Conservation (phyloP, 345 rosid genomes). For the Pelargonium nanum region DNA sequence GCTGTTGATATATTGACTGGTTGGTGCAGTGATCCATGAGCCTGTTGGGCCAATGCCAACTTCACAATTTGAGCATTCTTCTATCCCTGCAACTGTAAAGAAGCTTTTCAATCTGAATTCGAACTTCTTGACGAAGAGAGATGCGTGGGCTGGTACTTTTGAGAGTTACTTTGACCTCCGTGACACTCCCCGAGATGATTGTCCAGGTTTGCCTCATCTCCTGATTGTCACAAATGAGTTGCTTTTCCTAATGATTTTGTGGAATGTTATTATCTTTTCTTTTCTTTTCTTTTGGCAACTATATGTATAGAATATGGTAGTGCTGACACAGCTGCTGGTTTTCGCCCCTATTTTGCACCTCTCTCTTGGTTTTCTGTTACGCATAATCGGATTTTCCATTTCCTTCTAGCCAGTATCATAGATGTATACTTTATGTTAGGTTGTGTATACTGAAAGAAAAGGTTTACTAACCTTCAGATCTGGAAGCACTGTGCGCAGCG, state of each 20-base stretch:
- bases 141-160: conserved; percentile 98
- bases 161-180: conserved; percentile 67
- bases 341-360: no score
- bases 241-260: background rate
- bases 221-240: conserved; percentile 2
- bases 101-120: conserved; percentile 84
- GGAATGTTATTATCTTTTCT: background rate
- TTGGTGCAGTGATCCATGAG: conserved; percentile 66
- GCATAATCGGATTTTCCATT: no score
- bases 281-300: background rate
- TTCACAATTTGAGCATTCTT: conserved; percentile 90
- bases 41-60: conserved; percentile 72
- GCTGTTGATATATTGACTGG: background rate
- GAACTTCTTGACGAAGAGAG: conserved; percentile 86
- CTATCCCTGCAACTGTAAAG: conserved; percentile 94
- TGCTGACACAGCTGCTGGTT: no score
- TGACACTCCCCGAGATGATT: conserved; percentile 73
- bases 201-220: conserved; percentile 61
- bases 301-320: no score
- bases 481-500: no score
- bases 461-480: no score
- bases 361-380: no score
- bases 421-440: no score
- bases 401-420: no score
- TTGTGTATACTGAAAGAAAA: no score